A percentile compares a stretch with the other conserved stretches of the same genome.
Evolutionary conservation across 495 filamentous ascomycete genomes (phyloP).

Genomic region (Penicillium bialowiezense): DNA sequence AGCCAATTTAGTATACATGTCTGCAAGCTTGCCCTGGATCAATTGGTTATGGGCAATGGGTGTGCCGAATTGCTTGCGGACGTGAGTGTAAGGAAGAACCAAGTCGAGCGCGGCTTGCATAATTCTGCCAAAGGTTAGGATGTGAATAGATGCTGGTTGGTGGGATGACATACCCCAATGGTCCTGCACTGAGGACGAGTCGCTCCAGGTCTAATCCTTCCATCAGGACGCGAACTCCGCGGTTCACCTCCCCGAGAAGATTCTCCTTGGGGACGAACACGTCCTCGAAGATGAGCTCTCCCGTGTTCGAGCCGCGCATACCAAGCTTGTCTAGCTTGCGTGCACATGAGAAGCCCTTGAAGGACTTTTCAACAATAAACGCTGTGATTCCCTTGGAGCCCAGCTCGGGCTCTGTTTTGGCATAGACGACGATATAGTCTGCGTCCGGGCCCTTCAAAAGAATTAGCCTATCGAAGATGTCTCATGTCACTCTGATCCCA

Average conservation of each 20-base stretch:
- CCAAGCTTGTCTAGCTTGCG: constrained; percentile 97
- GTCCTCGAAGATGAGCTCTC: constrained; percentile 87
- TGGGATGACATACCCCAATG: constrained; percentile 56
- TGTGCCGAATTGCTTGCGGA: constrained; percentile 79
- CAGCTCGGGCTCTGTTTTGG: constrained; percentile 80
- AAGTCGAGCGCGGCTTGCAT: constrained; percentile 93
- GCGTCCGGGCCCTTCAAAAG: constrained; percentile 76
- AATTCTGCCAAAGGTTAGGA: constrained; percentile 51
- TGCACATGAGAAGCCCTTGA: constrained; percentile 77
- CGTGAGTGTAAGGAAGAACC: constrained; percentile 84
- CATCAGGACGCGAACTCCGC: constrained; percentile 90
- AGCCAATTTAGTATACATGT: constrained; percentile 94
- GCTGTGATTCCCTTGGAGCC: constrained; percentile 93
- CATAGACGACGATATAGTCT: constrained; percentile 86
- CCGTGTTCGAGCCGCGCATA: constrained; percentile 96
- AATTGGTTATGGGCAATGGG: constrained; percentile 94
- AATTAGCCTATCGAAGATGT: neutral
- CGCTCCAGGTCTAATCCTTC: constrained; percentile 93
- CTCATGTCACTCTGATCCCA: neutral
- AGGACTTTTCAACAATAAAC: constrained; percentile 76
- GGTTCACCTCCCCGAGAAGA: constrained; percentile 74
- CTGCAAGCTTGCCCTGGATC: constrained; percentile 88
- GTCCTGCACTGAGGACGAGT: constrained; percentile 87
- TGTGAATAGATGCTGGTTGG: neutral
- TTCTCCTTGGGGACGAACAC: constrained; percentile 87